Conservation (phyloP, 768 basidiomycete species). For the Solioccasus polychromus region DNA sequence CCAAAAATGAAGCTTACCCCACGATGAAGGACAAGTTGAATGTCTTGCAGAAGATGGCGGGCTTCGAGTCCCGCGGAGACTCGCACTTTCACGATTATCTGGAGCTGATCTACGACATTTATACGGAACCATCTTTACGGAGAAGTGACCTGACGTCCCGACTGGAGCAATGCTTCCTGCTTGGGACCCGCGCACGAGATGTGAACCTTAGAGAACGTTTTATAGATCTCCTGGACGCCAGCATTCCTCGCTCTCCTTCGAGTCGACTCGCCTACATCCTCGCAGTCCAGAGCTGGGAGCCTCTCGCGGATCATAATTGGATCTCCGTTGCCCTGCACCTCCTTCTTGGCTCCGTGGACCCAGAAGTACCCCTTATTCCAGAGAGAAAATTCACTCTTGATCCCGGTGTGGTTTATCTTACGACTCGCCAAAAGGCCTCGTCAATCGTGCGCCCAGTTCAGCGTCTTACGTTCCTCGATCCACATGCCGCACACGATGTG, state of each 20-base stretch:
- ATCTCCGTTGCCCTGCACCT: slow-evolving; percentile 88
- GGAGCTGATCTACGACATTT: slow-evolving; percentile 90
- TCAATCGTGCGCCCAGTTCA: slow-evolving; percentile 75
- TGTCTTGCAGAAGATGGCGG: slow-evolving; percentile 82
- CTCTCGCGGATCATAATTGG: slow-evolving; percentile 91
- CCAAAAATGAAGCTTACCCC: slow-evolving; percentile 80
- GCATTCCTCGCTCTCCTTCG: slow-evolving; percentile 78
- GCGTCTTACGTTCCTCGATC: slow-evolving; percentile 78
- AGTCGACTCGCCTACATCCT: slow-evolving; percentile 86
- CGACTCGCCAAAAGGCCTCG: slow-evolving; percentile 43
- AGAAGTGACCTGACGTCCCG: slow-evolving; percentile 92
- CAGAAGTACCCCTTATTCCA: slow-evolving; percentile 39
- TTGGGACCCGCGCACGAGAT: slow-evolving; percentile 87
- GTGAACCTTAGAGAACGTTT: slow-evolving; percentile 76
- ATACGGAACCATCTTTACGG: slow-evolving; percentile 79
- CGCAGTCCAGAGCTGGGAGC: slow-evolving; percentile 94
- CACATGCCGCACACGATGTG: slow-evolving; percentile 69
- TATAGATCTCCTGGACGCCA: slow-evolving; percentile 85
- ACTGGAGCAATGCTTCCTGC: slow-evolving; percentile 88
- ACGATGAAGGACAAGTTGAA: slow-evolving; percentile 95
- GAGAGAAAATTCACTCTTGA: slow-evolving; percentile 40
- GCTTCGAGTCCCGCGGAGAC: slow-evolving; percentile 79
- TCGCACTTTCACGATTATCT: slow-evolving; percentile 78
- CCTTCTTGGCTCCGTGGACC: slow-evolving; percentile 70
- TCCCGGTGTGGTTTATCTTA: slow-evolving; percentile 33